Evolutionary conservation across 805 yeast species (phyloP), one percentile per base, ranked within the genome.

Genomic region (Cyberlindnera japonica): DNA sequence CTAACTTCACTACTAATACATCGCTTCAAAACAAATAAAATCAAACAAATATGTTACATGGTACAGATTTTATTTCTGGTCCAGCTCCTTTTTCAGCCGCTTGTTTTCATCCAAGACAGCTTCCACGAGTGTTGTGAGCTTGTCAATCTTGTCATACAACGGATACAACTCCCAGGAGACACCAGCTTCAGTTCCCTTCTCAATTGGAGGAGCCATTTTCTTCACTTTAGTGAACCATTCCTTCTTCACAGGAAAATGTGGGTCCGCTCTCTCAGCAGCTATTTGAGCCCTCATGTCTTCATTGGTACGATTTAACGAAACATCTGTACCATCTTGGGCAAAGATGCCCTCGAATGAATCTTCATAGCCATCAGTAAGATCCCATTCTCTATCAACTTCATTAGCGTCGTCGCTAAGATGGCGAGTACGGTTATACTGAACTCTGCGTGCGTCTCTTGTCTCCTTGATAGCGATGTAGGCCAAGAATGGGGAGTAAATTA

Each of bases 381-480:
- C 87, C 95, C 95, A 87, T 53, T 82, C 90, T 7, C 81, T 73
- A 53, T 87, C 86, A 16, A 67, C 52, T 55, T 83, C 91, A 57
- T 84, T 85, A 16, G 88, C 85, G 61, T 87, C 96, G 58, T 87
- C 95, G 1, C 83, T 67, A 15, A 77, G 60, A 2, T 78, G 75
- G 48, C 70, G 73, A 41, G 71, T 63, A 47, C 95, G 68, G 60
- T 87, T 87, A 60, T 83, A 86, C 38, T 69, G 72, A 16, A 87
- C 79, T 52, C 93, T 67, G 50, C 77, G 74, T 1, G 95, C 93
- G 24, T 67, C 72, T 27, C 74, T 66, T 5, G 81, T 69, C 60
- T 88, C 96, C 48, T 71, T 76, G 19, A 74, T 47, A 0, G 93
- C 75, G 39, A 82, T 77, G 37, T 77, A 65, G 1, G 72, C 38